phyloP scores from a whole-genome alignment of 768 basidiomycete genomes.

The Galerina sulciceps region DNA sequence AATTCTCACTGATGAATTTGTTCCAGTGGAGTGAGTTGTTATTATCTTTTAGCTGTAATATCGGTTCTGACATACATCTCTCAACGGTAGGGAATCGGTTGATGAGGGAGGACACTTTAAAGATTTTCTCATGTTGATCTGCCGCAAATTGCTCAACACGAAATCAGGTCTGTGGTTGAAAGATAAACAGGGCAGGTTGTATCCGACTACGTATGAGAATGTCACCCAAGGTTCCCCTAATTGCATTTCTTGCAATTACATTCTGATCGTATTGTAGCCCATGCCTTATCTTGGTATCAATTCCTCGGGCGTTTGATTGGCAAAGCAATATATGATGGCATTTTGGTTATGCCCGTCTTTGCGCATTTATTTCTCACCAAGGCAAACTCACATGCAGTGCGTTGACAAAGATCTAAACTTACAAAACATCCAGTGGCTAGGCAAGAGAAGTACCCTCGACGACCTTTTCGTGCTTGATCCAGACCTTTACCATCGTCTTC shows the following conservation, averaged over 20 bases:
- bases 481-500: slow-evolving; percentile 89
- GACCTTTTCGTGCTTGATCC: slow-evolving; percentile 91
- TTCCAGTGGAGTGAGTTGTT: too few relatives aligned
- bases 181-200: slow-evolving; percentile 90
- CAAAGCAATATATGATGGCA: slow-evolving; percentile 96
- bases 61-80: too few relatives aligned
- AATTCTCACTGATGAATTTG: too few relatives aligned
- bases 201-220: slow-evolving; percentile 92
- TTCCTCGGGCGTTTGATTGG: slow-evolving; percentile 94
- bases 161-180: slow-evolving; percentile 93
- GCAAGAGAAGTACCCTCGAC: slow-evolving; percentile 89
- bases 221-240: slow-evolving; percentile 79
- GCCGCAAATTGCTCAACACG: slow-evolving; percentile 32
- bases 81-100: too few relatives aligned
- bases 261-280: slow-evolving; percentile 49
- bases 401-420: too few relatives aligned
- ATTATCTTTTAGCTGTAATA: too few relatives aligned
- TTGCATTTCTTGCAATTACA: not conserved
- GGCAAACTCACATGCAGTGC: slow-evolving; percentile 41
- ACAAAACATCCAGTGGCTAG: slow-evolving; percentile 91
- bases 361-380: slow-evolving; percentile 94
- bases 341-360: slow-evolving; percentile 92
- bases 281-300: slow-evolving; percentile 89
- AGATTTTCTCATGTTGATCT: too few relatives aligned
- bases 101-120: too few relatives aligned